phyloP scores from a whole-genome alignment of 2,329 filamentous ascomycete species.

The Lasiodiplodia gonubiensis region DNA sequence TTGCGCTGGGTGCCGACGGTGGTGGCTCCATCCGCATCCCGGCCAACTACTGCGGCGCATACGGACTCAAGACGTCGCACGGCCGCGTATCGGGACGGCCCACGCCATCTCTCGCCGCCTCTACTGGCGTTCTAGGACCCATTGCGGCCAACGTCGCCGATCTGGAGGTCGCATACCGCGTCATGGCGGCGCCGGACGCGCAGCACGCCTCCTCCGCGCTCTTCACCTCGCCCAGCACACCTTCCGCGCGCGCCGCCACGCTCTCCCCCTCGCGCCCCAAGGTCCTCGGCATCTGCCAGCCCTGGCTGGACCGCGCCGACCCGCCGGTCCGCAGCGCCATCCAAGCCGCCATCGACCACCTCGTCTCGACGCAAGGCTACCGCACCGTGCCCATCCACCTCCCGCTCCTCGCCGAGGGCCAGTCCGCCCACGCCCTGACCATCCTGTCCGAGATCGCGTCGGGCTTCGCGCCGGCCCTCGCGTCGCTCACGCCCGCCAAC shows the following conservation, averaged over 20 bases:
- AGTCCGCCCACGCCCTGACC: slow-evolving; percentile 76
- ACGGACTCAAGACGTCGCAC: slow-evolving; percentile 80
- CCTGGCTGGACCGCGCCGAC: slow-evolving; percentile 74
- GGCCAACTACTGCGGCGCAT: slow-evolving; percentile 76
- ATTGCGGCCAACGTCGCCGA: slow-evolving; percentile 78
- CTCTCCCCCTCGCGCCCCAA: slow-evolving; percentile 52
- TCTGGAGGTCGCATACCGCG: slow-evolving; percentile 79
- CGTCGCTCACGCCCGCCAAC: slow-evolving; percentile 68
- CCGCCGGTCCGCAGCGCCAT: slow-evolving; percentile 67
- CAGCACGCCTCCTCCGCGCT: slow-evolving; percentile 63
- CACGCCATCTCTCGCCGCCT: slow-evolving; percentile 63
- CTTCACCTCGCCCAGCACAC: slow-evolving; percentile 63
- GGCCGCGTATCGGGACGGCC: slow-evolving; percentile 68
- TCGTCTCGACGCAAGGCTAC: slow-evolving; percentile 62
- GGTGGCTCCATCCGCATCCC: slow-evolving; percentile 79
- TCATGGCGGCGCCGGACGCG: slow-evolving; percentile 76
- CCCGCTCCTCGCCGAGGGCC: slow-evolving; percentile 71
- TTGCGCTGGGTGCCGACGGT: slow-evolving; percentile 72
- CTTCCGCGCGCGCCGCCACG: slow-evolving; percentile 40
- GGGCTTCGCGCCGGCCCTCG: slow-evolving; percentile 53
- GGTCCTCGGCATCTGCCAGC: slow-evolving; percentile 71
- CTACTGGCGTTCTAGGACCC: slow-evolving; percentile 73
- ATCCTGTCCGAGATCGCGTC: slow-evolving; percentile 75
- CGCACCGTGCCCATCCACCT: slow-evolving; percentile 65
- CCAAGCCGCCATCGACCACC: slow-evolving; percentile 64